phyloP scores from a whole-genome alignment of 2,329 filamentous ascomycete species.

The Colletotrichum plurivorum region DNA sequence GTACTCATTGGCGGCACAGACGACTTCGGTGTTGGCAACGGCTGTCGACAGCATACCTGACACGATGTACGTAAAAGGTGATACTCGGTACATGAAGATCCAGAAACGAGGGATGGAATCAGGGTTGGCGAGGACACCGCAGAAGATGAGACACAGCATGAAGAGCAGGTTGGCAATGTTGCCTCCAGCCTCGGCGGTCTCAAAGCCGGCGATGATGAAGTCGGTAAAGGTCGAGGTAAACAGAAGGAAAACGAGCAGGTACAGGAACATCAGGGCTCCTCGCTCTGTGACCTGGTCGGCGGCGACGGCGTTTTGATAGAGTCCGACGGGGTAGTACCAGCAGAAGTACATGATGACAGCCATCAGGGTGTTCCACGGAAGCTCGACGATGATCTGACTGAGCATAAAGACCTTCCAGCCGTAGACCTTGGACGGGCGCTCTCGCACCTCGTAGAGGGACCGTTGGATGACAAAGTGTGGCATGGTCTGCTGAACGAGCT shows the following conservation, averaged over 20 bases:
- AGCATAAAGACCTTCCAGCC: slow-evolving; percentile 90
- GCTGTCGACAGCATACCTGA: slow-evolving; percentile 79
- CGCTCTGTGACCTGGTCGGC: slow-evolving; percentile 76
- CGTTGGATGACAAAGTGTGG: slow-evolving; percentile 88
- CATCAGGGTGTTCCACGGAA: slow-evolving; percentile 87
- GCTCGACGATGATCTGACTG: slow-evolving; percentile 85
- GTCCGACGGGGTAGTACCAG: slow-evolving; percentile 90
- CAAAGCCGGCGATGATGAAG: slow-evolving; percentile 82
- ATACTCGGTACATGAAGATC: slow-evolving; percentile 88
- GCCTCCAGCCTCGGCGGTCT: slow-evolving; percentile 80
- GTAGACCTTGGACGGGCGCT: slow-evolving; percentile 87
- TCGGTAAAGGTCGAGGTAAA: slow-evolving; percentile 87
- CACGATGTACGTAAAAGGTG: slow-evolving; percentile 87
- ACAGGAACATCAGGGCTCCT: slow-evolving; percentile 84
- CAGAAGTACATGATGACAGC: slow-evolving; percentile 82
- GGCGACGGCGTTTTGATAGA: slow-evolving; percentile 77
- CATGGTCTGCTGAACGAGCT: slow-evolving; percentile 85
- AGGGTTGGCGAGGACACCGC: slow-evolving; percentile 78
- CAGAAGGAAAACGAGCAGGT: slow-evolving; percentile 81
- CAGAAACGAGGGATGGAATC: slow-evolving; percentile 79
- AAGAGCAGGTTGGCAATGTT: slow-evolving; percentile 84
- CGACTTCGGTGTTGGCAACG: slow-evolving; percentile 75
- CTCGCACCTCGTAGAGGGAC: slow-evolving; percentile 86
- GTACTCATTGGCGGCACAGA: slow-evolving; percentile 79
- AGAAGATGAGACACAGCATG: slow-evolving; percentile 81